Evolutionary conservation across 345 rosid genomes (phyloP).

Genomic region (Linum lewisii): DNA sequence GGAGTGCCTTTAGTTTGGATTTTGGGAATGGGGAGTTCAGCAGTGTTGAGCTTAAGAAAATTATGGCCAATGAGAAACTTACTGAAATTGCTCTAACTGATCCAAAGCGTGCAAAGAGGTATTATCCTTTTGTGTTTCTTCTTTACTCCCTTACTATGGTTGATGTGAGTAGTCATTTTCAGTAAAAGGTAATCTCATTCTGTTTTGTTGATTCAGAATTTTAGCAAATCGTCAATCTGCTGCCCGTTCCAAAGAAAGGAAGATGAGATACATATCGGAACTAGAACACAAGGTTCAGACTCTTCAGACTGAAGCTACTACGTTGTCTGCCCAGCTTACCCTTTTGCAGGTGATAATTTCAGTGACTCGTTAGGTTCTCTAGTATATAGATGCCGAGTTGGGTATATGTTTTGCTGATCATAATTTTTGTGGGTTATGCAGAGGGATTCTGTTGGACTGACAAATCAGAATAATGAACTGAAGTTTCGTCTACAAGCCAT

Average conservation of each 20-base stretch:
- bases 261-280: conserved; percentile 86
- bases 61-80: conserved; percentile 90
- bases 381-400: neutral
- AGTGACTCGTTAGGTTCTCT: neutral
- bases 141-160: neutral
- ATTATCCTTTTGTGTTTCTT: conserved; percentile 9
- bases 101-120: conserved; percentile 94
- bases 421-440: conserved; percentile 18
- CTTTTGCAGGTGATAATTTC: conserved; percentile 56
- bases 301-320: conserved; percentile 90
- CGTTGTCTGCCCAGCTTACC: conserved; percentile 90
- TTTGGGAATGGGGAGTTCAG: conserved; percentile 85
- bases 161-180: neutral
- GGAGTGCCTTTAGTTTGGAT: conserved; percentile 69
- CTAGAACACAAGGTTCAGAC: conserved; percentile 97
- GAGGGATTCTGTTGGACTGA: conserved; percentile 90
- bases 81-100: conserved; percentile 83
- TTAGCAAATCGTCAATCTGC: conserved; percentile 94
- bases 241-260: conserved; percentile 93
- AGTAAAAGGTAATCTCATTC: neutral
- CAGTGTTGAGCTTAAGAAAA: conserved; percentile 77
- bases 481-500: conserved; percentile 95
- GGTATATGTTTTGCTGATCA: conserved; percentile 2
- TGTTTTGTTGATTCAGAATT: conserved; percentile 35
- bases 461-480: conserved; percentile 85